Percentiles rank a stretch among this genome's conserved stretches.
phyloP scores from a whole-genome alignment of 257 asterid genomes.

The Capsicum rhomboideum region DNA sequence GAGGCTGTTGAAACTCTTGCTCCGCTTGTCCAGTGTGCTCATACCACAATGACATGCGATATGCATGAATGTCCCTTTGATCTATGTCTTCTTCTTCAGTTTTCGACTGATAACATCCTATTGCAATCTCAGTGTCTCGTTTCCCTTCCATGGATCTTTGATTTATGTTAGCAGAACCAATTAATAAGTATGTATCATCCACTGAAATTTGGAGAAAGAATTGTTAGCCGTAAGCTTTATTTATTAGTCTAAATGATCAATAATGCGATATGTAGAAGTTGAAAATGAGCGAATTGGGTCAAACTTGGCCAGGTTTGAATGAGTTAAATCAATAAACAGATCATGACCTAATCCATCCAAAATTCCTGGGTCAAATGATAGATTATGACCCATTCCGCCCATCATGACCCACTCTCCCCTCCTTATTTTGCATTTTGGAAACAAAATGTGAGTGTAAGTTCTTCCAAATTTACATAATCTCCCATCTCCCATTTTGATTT shows the following conservation, averaged over 20 bases:
- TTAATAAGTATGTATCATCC: conserved; percentile 67
- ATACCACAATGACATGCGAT: conserved; percentile 75
- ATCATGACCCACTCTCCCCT: no score
- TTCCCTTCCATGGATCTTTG: conserved; percentile 93
- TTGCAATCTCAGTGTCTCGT: conserved; percentile 81
- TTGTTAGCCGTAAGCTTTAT: neutral
- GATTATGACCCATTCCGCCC: no score
- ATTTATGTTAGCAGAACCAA: conserved; percentile 86
- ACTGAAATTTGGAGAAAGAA: conserved; percentile 27
- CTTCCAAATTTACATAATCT: neutral
- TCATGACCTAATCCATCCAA: no score
- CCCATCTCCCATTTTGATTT: neutral
- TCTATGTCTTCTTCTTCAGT: conserved; percentile 20
- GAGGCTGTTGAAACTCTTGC: conserved; percentile 44
- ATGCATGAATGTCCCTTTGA: conserved; percentile 41
- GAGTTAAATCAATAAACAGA: neutral
- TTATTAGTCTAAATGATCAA: neutral
- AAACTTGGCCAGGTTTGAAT: neutral
- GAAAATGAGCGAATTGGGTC: neutral
- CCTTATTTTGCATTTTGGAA: no score
- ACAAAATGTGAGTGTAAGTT: no score
- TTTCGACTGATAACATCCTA: conserved; percentile 65
- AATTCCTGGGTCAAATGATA: no score
- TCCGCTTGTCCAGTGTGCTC: conserved; percentile 66
- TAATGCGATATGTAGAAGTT: neutral